These are phyloP conservation scores for Cladobotryum protrusum DNA, from an alignment of 2,329 filamentous ascomycete genomes.

Conservation along the genomic window DNA sequence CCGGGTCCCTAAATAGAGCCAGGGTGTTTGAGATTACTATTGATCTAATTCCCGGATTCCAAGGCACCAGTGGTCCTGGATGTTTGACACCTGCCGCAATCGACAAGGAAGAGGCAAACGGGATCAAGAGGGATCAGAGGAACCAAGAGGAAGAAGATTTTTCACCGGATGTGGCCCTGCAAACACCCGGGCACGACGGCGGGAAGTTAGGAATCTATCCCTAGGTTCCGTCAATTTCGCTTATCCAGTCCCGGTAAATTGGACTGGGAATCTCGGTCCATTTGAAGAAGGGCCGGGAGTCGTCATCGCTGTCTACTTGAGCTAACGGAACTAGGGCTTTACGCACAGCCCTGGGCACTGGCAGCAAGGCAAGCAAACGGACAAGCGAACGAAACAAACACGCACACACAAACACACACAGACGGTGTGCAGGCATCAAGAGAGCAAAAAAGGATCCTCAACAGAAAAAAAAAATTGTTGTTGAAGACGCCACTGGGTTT, in stretches of 20 bases:
- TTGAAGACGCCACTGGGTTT: no score
- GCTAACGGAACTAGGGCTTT: background rate
- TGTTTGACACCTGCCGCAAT: conserved; percentile 8
- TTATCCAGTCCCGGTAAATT: conserved; percentile 30
- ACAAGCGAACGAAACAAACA: background rate
- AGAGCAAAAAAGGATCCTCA: background rate
- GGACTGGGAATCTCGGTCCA: conserved; percentile 16
- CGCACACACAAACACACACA: background rate
- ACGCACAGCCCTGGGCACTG: background rate
- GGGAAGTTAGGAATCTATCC: conserved; percentile 18
- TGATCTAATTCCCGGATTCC: conserved; percentile 2
- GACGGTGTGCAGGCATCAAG: conserved; percentile 2
- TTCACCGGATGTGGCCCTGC: conserved; percentile 8
- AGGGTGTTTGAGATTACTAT: conserved; percentile 7
- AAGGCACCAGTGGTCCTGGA: conserved; percentile 7
- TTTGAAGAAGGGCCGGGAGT: conserved; percentile 11
- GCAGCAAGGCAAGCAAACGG: background rate
- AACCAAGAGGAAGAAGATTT: conserved; percentile 1
- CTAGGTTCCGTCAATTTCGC: conserved; percentile 29
- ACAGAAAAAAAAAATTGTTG: no score
- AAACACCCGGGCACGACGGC: conserved; percentile 4
- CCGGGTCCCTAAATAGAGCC: conserved; percentile 5
- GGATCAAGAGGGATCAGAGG: conserved; percentile 2
- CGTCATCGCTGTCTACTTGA: conserved; percentile 3
- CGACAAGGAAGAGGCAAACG: conserved; percentile 6